Base-by-base conservation (phyloP, 176 grass and related monocot species). In the Zoysia japonica region DNA sequence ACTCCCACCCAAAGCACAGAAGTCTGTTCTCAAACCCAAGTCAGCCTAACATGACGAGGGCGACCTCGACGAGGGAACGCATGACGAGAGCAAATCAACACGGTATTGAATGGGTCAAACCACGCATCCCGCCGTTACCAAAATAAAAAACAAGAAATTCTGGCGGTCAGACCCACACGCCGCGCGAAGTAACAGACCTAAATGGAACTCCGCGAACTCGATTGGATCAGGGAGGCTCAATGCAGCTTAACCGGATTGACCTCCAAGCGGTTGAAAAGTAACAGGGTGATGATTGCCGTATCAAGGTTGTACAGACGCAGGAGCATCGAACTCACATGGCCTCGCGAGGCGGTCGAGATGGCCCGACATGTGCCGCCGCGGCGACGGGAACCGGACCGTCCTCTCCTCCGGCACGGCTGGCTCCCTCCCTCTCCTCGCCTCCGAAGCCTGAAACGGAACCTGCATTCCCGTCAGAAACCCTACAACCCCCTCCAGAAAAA, bases 401-500 rank as follows among this genome's bases (percentile, higher is more conserved):
- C 47, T 11, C 20, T 56, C 66, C 74, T 51, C 37, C 37, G 13
- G 13, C 75, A 20, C 55, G 28, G 11, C 83, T 45, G 53, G 0
- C 55, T 62, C 52, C 46, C 61, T 7, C 61, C n/a, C 10, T 7
- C 61, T 13, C 10, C 37, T 3, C 10, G 10, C 68, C 71, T 71
- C 81, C 61, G 61, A 76, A 67, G 77, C 73, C 93, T 89, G 86
- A 49, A 82, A 73, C 88, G 64, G 41, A 84, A 83, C 61, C 93
- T 80, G 68, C 90, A 96, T 93, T 96, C 82, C 53, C 13, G 68
- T 96, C 67, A 93, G 90, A 92, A 96, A 90, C 93, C 82, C 85
- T 86, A 83, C 28, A 71, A 9, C 17, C 12, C 63, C 10, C 12
- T 13, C 49, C 2, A 62, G 46, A 16, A 42, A 76, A 65, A 6